Conservation (phyloP, 2,329 filamentous ascomycete species). For the Trichocomaceae sp. region DNA sequence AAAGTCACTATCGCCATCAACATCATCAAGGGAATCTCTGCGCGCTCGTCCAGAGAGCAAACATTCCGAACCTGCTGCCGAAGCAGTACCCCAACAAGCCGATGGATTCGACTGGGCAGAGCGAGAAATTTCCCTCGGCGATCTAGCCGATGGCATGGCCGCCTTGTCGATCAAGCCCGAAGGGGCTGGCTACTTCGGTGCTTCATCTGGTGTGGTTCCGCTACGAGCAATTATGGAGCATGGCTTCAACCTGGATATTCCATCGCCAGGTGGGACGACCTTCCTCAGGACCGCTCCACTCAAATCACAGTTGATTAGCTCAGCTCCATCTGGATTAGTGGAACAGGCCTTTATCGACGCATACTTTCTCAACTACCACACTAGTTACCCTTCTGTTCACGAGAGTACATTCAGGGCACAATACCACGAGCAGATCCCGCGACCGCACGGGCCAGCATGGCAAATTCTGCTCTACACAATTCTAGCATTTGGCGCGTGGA, state of each 20-base stretch:
- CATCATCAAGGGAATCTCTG: conserved; percentile 34
- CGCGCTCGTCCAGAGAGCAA: conserved; percentile 30
- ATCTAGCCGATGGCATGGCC: conserved; percentile 37
- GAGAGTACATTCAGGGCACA: conserved; percentile 44
- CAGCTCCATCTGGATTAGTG: conserved; percentile 32
- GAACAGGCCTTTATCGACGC: conserved; percentile 40
- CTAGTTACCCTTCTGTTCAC: conserved; percentile 43
- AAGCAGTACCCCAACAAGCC: conserved; percentile 39
- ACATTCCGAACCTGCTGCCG: conserved; percentile 31
- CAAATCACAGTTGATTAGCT: conserved; percentile 33
- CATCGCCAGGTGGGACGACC: conserved; percentile 22
- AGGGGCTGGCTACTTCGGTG: conserved; percentile 35
- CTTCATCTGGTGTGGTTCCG: conserved; percentile 36
- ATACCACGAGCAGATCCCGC: conserved; percentile 39
- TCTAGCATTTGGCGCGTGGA: conserved; percentile 41
- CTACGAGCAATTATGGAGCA: conserved; percentile 34
- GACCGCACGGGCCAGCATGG: conserved; percentile 39
- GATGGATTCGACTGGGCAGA: conserved; percentile 50
- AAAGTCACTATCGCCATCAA: conserved; percentile 27
- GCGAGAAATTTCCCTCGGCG: conserved; percentile 33
- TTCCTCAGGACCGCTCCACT: conserved; percentile 26
- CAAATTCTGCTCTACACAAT: conserved; percentile 43
- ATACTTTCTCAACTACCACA: conserved; percentile 44
- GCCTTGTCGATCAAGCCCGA: conserved; percentile 35
- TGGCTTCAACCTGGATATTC: conserved; percentile 35